Evolutionary conservation across 495 filamentous ascomycete species (phyloP), one percentile per base, ranked within the genome.

Genomic region (Aspergillus coremiiformis): DNA sequence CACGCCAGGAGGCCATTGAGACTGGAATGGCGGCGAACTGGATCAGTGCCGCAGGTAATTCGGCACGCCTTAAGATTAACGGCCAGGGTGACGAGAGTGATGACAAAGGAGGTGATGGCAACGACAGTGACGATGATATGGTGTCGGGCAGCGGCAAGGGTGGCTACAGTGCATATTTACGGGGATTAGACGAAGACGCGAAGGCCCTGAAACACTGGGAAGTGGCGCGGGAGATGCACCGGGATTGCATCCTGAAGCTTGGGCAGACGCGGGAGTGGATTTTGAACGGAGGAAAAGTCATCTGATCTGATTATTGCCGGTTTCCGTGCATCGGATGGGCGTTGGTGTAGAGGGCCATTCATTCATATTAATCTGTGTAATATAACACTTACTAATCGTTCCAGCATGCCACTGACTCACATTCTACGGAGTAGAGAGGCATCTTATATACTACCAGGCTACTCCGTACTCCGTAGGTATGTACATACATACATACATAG

Each of bases 201-300:
- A 64, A 60, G 26, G 78, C 89, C 1, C 66, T 81, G 24, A 71
- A 77, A 56, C 75, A 80, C 53, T 94, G 87, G 89, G 67, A 75
- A 32, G 66, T 79, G 7, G 80, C 79, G 0, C 77, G 74, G 24
- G 85, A 85, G 47, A 71, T 75, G 58, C 88, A 94, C 62, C 71
- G 76, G 51, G 65, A 76, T 21, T 78, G 74, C 37, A 71, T 92
- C 35, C 59, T 75, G 53, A 77, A 80, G 52, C 84, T 86, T 55
- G 77, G 74, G 33, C 66, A 73, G 52, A 62, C 84, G 58, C 74
- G 76, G 27, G 77, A 83, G 41, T 72, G 69, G 71, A 71, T 79
- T 35, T 56, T 64, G 21, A 60, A 62, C 47, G 71, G 70, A 8
- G 68, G 70, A 4, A 70, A 66, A 46, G 51, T 76, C 11, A 52